Conservation (phyloP, 768 basidiomycete genomes). For the Saitozyma sp. region DNA sequence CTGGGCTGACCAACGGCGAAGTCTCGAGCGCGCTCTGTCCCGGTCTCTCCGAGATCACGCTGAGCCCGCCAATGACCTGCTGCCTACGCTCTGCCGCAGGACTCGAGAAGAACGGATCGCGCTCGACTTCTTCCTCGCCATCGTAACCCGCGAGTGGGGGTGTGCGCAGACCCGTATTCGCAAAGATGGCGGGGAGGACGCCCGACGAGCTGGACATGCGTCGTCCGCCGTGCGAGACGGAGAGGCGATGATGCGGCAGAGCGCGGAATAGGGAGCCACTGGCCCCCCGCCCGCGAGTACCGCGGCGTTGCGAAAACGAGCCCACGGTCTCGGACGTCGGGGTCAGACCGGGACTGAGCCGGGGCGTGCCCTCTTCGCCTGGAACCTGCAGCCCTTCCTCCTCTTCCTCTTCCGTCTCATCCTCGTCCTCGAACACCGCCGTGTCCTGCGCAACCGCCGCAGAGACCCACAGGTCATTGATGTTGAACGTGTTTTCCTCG, state of each 20-base stretch:
- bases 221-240: slow-evolving; percentile 33
- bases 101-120: slow-evolving; percentile 41
- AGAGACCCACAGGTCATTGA: slow-evolving; percentile 96
- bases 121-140: slow-evolving; percentile 20
- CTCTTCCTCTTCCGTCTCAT: slow-evolving; percentile 64
- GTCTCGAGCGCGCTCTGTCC: slow-evolving; percentile 7
- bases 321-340: slow-evolving; percentile 6
- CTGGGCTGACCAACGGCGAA: slow-evolving; percentile 20
- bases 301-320: neutral
- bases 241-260: slow-evolving; percentile 33
- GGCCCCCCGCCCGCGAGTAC: slow-evolving; percentile 17
- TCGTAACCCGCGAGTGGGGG: slow-evolving; percentile 59
- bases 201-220: slow-evolving; percentile 46
- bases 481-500: slow-evolving; percentile 88
- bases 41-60: slow-evolving; percentile 41
- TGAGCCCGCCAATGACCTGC: slow-evolving; percentile 27
- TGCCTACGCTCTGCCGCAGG: slow-evolving; percentile 9
- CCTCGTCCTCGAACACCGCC: slow-evolving; percentile 61
- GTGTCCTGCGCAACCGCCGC: slow-evolving; percentile 91
- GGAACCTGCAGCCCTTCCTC: slow-evolving; percentile 52
- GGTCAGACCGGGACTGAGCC: slow-evolving; percentile 27
- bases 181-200: slow-evolving; percentile 72
- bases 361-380: slow-evolving; percentile 25
- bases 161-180: slow-evolving; percentile 76
- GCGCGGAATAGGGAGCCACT: slow-evolving; percentile 18